Percentiles rank a stretch among this genome's conserved stretches.
These are phyloP conservation scores for Lipomyces spencermartinsiae DNA, from an alignment of 805 yeast species.

Conservation along the genomic window DNA sequence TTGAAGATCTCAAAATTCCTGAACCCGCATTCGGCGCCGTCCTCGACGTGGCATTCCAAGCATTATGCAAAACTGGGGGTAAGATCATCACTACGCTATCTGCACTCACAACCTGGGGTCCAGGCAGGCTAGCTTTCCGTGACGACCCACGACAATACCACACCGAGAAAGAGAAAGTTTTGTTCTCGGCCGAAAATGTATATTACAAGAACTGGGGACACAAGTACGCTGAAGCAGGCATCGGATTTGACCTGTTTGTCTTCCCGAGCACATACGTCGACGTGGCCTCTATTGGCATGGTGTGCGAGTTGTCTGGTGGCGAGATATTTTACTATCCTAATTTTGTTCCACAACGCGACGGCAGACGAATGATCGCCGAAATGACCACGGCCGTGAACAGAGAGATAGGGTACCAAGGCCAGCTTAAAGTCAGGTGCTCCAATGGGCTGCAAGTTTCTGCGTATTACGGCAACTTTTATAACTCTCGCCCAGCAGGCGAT, in stretches of 20 bases:
- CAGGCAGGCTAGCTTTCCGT: constrained; percentile 59
- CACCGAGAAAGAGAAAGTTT: constrained; percentile 55
- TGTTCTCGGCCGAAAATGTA: constrained; percentile 64
- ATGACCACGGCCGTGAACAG: constrained; percentile 49
- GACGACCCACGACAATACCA: constrained; percentile 43
- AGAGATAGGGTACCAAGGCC: constrained; percentile 76
- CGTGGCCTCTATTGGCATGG: constrained; percentile 70
- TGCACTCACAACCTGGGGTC: constrained; percentile 78
- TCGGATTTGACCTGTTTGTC: constrained; percentile 80
- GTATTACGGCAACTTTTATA: constrained; percentile 67
- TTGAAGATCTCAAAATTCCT: constrained; percentile 49
- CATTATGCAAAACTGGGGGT: constrained; percentile 71
- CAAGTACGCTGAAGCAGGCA: constrained; percentile 60
- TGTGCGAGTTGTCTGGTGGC: constrained; percentile 77
- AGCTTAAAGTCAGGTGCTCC: constrained; percentile 84
- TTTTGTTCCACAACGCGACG: constrained; percentile 74
- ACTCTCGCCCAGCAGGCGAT: constrained; percentile 52
- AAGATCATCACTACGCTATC: constrained; percentile 74
- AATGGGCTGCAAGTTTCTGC: constrained; percentile 80
- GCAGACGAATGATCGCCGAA: constrained; percentile 65
- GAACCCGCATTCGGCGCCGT: constrained; percentile 86
- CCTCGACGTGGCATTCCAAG: constrained; percentile 66
- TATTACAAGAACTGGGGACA: constrained; percentile 67
- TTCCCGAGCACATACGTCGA: constrained; percentile 71
- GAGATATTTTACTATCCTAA: constrained; percentile 65